Conservation (phyloP, 495 filamentous ascomycete genomes). For the Penicillium chermesinum region DNA sequence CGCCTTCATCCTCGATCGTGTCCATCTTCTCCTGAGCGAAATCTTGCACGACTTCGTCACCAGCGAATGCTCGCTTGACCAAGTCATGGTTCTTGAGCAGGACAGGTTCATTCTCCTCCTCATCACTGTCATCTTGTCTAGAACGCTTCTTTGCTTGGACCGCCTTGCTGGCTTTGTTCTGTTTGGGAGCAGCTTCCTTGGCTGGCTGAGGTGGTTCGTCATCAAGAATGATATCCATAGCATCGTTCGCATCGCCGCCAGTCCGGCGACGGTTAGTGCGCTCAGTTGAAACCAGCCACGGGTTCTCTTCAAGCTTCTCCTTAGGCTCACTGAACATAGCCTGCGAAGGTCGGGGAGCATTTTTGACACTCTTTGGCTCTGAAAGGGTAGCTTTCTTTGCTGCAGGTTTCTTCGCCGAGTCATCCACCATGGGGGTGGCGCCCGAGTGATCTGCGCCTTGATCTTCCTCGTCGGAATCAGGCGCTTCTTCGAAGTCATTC, state of each 20-base stretch:
- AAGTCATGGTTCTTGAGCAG: slow-evolving; percentile 74
- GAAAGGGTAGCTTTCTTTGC: slow-evolving; percentile 10
- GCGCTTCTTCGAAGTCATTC: slow-evolving; percentile 58
- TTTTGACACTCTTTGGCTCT: slow-evolving; percentile 9
- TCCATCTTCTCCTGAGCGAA: slow-evolving; percentile 79
- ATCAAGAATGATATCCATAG: slow-evolving; percentile 36
- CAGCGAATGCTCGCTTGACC: slow-evolving; percentile 81
- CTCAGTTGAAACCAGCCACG: slow-evolving; percentile 44
- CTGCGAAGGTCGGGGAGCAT: slow-evolving; percentile 12
- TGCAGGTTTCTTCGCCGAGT: slow-evolving; percentile 15
- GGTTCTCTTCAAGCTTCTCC: slow-evolving; percentile 33
- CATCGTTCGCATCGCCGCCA: slow-evolving; percentile 28
- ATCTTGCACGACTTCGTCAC: slow-evolving; percentile 77
- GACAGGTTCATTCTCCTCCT: slow-evolving; percentile 57
- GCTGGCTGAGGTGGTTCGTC: slow-evolving; percentile 22
- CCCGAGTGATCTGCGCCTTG: slow-evolving; percentile 23
- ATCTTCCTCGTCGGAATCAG: slow-evolving; percentile 51
- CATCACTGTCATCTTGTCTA: slow-evolving; percentile 43
- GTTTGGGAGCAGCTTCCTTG: slow-evolving; percentile 12
- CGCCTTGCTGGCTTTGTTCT: slow-evolving; percentile 17
- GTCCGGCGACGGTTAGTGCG: slow-evolving; percentile 34
- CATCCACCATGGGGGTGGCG: slow-evolving; percentile 17
- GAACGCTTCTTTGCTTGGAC: slow-evolving; percentile 16
- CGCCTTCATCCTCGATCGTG: slow-evolving; percentile 70
- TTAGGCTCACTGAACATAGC: slow-evolving; percentile 12